Percentiles rank a stretch among this genome's conserved stretches.
Conservation (phyloP, 1,139 yeast genomes). For the Pneumocystis canis region DNA sequence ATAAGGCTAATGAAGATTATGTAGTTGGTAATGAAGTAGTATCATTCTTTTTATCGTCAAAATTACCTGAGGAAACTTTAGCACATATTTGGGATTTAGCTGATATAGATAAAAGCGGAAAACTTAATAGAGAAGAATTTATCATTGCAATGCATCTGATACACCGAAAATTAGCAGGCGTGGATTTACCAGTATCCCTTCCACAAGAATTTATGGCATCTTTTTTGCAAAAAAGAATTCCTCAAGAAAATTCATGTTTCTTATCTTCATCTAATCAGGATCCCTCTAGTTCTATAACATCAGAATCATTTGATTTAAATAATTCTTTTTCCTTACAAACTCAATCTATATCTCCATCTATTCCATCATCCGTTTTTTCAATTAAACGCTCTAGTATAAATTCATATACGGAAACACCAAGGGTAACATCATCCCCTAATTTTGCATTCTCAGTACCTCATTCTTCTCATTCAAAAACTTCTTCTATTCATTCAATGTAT, state of each 20-base stretch:
- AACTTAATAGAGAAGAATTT: conserved; percentile 67
- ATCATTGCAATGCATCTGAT: conserved; percentile 88
- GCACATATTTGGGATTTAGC: conserved; percentile 93
- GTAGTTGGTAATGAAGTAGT: conserved; percentile 46
- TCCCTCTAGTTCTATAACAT: conserved; percentile 9
- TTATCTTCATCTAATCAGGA: conserved; percentile 9
- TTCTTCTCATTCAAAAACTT: conserved; percentile 27
- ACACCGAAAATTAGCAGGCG: conserved; percentile 67
- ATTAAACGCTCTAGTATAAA: conserved; percentile 8
- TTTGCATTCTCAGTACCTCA: conserved; percentile 19
- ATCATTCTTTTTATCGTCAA: conserved; percentile 74
- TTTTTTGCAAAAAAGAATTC: conserved; percentile 8
- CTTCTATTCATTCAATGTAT: conserved; percentile 10
- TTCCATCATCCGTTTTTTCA: conserved; percentile 9
- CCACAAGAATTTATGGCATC: conserved; percentile 24
- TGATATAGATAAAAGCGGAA: conserved; percentile 77
- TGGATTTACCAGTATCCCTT: conserved; percentile 46
- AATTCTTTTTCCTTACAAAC: conserved; percentile 30
- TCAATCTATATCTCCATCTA: conserved; percentile 15
- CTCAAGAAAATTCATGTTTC: conserved; percentile 12
- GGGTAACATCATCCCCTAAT: conserved; percentile 3
- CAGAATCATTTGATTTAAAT: conserved; percentile 21
- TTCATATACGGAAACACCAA: background rate
- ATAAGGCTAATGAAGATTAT: conserved; percentile 16
- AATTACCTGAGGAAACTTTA: conserved; percentile 65